Evolutionary conservation across 2,329 filamentous ascomycete genomes (phyloP).

Genomic region (Bipolaris gigantea): DNA sequence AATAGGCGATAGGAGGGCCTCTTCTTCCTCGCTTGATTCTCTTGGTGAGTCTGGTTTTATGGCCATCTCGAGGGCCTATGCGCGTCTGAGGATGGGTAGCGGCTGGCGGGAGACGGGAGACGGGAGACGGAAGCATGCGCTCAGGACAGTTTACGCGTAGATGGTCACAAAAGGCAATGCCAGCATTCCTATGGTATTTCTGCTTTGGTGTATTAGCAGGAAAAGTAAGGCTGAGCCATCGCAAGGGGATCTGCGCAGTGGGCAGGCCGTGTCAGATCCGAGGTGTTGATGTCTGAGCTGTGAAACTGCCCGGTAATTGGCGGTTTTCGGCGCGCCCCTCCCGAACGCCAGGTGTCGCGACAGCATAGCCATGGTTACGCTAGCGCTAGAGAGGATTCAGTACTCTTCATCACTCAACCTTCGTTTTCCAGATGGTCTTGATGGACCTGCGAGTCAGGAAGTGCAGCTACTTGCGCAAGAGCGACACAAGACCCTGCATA

Average conservation of each 20-base stretch:
- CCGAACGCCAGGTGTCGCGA: not conserved
- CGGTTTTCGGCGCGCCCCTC: not conserved
- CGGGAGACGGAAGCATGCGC: not conserved
- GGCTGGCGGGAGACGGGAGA: not conserved
- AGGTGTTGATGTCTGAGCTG: not conserved
- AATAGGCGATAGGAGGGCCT: conserved; percentile 20
- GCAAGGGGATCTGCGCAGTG: not conserved
- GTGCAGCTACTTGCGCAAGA: too few relatives aligned
- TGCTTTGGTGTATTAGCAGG: not conserved
- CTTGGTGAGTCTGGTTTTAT: conserved; percentile 7
- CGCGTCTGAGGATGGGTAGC: not conserved
- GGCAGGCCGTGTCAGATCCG: not conserved
- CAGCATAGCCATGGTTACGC: not conserved
- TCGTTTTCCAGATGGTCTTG: too few relatives aligned
- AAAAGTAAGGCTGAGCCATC: not conserved
- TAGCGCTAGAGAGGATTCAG: not conserved
- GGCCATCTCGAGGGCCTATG: conserved; percentile 11
- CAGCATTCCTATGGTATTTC: not conserved
- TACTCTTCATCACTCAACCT: too few relatives aligned
- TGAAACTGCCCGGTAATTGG: not conserved
- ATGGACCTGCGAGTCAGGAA: too few relatives aligned
- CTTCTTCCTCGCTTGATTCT: conserved; percentile 20
- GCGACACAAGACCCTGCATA: too few relatives aligned
- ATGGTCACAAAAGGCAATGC: not conserved
- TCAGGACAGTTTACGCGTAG: not conserved